Evolutionary conservation across 768 basidiomycete species (phyloP).

Genomic region (Hygrocybe punicea): DNA sequence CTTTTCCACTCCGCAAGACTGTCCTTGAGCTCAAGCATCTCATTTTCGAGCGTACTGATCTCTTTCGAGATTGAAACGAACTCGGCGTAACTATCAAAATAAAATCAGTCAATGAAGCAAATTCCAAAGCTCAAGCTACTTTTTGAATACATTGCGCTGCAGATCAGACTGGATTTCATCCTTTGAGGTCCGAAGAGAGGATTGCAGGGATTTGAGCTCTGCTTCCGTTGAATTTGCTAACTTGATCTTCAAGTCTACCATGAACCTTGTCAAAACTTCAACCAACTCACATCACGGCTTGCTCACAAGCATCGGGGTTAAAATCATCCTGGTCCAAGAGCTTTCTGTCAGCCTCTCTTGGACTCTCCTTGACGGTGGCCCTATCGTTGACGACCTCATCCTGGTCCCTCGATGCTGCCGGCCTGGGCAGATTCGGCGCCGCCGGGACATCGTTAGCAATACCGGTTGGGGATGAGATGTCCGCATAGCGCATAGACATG

Average conservation of each 20-base stretch:
- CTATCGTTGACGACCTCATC: conserved; percentile 51
- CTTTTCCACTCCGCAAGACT: conserved; percentile 92
- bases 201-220: conserved; percentile 71
- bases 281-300: not conserved
- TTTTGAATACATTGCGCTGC: conserved; percentile 92
- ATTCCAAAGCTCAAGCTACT: conserved; percentile 43
- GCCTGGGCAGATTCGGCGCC: conserved; percentile 53
- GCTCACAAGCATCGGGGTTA: conserved; percentile 85
- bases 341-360: conserved; percentile 58
- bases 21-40: conserved; percentile 96
- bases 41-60: conserved; percentile 92
- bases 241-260: conserved; percentile 71
- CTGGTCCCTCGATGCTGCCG: conserved; percentile 30
- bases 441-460: conserved; percentile 46
- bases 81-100: conserved; percentile 76
- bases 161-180: conserved; percentile 74
- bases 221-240: conserved; percentile 87
- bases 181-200: conserved; percentile 66
- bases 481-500: conserved; percentile 92
- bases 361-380: conserved; percentile 36
- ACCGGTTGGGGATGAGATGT: conserved; percentile 70
- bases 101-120: not conserved
- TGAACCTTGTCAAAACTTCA: conserved; percentile 2
- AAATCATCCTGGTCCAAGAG: conserved; percentile 74
- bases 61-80: conserved; percentile 97